Percentiles rank a stretch among this genome's conserved stretches.
Conservation (phyloP, 371 early-diverging fungal genomes). For the Mucor plumbeus region DNA sequence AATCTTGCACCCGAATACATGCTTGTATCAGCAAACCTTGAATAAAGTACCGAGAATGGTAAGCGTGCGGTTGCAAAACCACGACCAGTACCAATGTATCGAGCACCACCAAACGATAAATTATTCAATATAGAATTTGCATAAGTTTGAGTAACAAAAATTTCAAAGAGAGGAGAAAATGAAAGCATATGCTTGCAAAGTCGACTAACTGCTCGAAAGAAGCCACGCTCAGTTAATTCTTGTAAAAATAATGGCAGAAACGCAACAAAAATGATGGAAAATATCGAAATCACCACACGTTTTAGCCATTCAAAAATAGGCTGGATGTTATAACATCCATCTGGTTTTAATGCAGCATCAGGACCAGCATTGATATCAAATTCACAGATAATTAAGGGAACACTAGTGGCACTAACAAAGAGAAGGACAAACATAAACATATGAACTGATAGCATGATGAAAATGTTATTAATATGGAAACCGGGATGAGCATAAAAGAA, state of each 20-base stretch:
- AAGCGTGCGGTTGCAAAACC: constrained; percentile 86
- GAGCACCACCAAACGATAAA: constrained; percentile 82
- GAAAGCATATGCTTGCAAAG: constrained; percentile 83
- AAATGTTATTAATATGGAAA: constrained; percentile 91
- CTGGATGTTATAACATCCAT: constrained; percentile 71
- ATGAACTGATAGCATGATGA: constrained; percentile 88
- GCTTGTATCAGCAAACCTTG: constrained; percentile 80
- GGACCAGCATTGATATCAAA: constrained; percentile 49
- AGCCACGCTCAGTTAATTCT: constrained; percentile 84
- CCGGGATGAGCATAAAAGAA: constrained; percentile 92
- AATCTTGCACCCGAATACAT: constrained; percentile 77
- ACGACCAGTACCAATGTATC: constrained; percentile 88
- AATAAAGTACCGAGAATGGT: constrained; percentile 75
- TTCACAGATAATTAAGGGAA: constrained; percentile 57
- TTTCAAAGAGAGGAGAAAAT: constrained; percentile 86
- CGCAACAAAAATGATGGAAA: constrained; percentile 76
- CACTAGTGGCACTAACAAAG: constrained; percentile 70
- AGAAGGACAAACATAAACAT: constrained; percentile 84
- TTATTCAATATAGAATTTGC: constrained; percentile 79
- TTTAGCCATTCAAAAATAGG: constrained; percentile 82
- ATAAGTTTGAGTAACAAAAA: constrained; percentile 88
- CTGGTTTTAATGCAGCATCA: constrained; percentile 49
- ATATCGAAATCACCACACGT: constrained; percentile 77
- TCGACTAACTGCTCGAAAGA: constrained; percentile 72
- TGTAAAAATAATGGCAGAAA: constrained; percentile 88